These are phyloP conservation scores for Ambrosia hybrid DNA, from an alignment of 140 eudicot genomes.

Conservation along the genomic window DNA sequence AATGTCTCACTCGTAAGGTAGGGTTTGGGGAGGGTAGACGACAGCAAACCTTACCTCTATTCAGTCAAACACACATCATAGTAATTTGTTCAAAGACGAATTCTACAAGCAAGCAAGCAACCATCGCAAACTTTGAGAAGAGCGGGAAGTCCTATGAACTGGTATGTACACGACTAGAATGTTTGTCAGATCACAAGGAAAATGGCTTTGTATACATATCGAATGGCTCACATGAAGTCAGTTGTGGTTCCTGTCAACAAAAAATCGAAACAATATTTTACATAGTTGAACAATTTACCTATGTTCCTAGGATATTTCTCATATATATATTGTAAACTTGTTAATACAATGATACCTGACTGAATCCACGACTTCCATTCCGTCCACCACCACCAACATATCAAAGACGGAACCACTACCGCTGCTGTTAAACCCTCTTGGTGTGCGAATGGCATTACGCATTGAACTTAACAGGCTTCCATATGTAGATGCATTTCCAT, in stretches of 20 bases:
- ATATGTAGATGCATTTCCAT: conserved; percentile 77
- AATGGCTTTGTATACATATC: conserved; percentile 81
- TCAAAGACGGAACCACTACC: conserved; percentile 34
- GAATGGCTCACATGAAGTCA: conserved; percentile 58
- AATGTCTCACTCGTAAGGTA: too few species aligned
- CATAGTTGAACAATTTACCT: neutral
- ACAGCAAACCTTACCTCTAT: neutral
- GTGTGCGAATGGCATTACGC: conserved; percentile 59
- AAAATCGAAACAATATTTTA: neutral
- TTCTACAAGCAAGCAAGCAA: conserved; percentile 8
- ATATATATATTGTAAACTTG: neutral
- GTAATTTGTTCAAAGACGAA: neutral
- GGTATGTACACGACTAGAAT: conserved; percentile 24
- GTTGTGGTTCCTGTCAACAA: conserved; percentile 70
- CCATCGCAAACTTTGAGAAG: neutral
- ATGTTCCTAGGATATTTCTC: neutral
- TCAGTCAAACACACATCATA: conserved; percentile 4
- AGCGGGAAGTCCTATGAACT: conserved; percentile 8
- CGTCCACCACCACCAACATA: conserved; percentile 57
- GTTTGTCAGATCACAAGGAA: conserved; percentile 38
- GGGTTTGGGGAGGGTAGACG: too few species aligned
- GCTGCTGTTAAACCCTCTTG: conserved; percentile 43
- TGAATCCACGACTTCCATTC: conserved; percentile 51
- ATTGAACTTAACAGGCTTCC: conserved; percentile 77
- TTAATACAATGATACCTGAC: conserved; percentile 51